Evolutionary conservation across 1,284 basidiomycete genomes (phyloP).

Genomic region (Cutaneotrichosporon mucoides): DNA sequence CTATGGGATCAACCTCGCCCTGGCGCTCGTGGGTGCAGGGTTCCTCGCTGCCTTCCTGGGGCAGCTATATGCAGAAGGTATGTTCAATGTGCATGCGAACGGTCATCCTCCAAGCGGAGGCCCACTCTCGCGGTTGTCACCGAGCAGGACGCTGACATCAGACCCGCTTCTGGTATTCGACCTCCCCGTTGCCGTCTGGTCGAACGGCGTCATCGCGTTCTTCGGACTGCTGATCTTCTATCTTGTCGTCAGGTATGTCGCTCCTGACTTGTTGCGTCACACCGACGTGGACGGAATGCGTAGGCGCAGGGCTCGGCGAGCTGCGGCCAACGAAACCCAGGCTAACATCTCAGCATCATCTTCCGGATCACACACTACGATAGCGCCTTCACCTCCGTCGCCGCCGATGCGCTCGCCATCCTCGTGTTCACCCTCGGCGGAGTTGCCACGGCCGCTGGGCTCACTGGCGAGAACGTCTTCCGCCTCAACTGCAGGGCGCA

Average conservation of each 20-base stretch:
- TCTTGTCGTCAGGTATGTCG: neutral
- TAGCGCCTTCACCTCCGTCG: neutral
- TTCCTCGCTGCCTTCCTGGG: constrained; percentile 2
- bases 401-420: neutral
- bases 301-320: no score
- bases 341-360: neutral
- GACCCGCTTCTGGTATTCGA: constrained; percentile 1
- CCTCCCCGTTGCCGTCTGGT: neutral
- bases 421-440: neutral
- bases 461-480: constrained; percentile 1
- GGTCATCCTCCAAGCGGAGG: no score
- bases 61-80: constrained; percentile 1
- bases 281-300: no score
- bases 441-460: neutral
- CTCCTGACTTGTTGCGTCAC: no score
- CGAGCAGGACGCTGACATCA: neutral
- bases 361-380: neutral
- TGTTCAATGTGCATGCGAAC: neutral
- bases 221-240: neutral
- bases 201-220: neutral
- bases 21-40: neutral
- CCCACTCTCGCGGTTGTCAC: no score
- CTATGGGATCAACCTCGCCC: neutral
- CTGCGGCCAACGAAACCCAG: no score
- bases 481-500: neutral